Percentiles rank a stretch among this genome's conserved stretches.
phyloP scores from a whole-genome alignment of 2,329 filamentous ascomycete genomes.

The Talaromyces verruculosus region DNA sequence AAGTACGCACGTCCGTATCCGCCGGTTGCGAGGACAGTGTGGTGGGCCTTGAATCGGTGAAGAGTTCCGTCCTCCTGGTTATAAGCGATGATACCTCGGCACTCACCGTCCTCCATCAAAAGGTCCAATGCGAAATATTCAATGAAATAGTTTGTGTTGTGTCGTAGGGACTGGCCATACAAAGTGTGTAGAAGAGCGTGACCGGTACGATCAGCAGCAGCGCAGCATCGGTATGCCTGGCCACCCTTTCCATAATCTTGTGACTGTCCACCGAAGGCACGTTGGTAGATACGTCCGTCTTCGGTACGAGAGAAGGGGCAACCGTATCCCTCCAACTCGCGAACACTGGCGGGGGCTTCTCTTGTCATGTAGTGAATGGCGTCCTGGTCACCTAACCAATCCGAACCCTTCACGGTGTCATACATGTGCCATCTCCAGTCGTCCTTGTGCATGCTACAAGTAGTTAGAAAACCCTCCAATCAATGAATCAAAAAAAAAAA shows the following conservation, averaged over 20 bases:
- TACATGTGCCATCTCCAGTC: constrained; percentile 99
- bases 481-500: neutral
- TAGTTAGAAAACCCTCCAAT: constrained; percentile 6
- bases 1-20: constrained; percentile 98
- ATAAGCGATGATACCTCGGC: constrained; percentile 94
- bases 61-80: constrained; percentile 98
- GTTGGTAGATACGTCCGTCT: constrained; percentile 96
- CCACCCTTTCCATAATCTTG: constrained; percentile 94
- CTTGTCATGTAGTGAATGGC: constrained; percentile 99
- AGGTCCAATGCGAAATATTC: constrained; percentile 97
- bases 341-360: constrained; percentile 85
- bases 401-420: constrained; percentile 95
- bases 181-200: constrained; percentile 98
- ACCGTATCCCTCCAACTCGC: constrained; percentile 95
- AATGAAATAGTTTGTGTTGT: constrained; percentile 99
- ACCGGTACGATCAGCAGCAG: constrained; percentile 92
- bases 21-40: constrained; percentile 95
- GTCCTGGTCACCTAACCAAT: constrained; percentile 97
- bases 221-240: constrained; percentile 95
- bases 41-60: constrained; percentile 93
- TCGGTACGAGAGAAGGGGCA: constrained; percentile 92
- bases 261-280: constrained; percentile 96
- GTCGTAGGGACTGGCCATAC: constrained; percentile 92
- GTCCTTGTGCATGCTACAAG: constrained; percentile 86
- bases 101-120: constrained; percentile 96